A percentile compares a stretch with the other conserved stretches of the same genome.
Evolutionary conservation across 2,329 filamentous ascomycete genomes (phyloP).

Genomic region (Cytospora paraplurivora): DNA sequence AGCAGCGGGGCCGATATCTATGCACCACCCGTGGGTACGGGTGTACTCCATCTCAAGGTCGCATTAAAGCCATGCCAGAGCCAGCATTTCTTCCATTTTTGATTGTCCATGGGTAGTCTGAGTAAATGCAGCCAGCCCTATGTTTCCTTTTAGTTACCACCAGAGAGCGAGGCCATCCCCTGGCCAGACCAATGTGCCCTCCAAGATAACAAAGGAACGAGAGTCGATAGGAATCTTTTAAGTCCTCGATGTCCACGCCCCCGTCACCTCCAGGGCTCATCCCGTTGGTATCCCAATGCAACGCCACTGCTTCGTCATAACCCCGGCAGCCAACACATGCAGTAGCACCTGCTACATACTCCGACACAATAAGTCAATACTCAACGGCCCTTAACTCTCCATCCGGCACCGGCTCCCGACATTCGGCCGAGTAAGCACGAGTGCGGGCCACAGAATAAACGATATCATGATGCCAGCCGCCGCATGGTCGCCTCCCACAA

Average conservation of each 20-base stretch:
- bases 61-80: conserved; percentile 12
- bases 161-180: conserved; percentile 19
- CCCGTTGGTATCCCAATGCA: conserved; percentile 27
- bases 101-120: conserved; percentile 24
- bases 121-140: conserved; percentile 20
- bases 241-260: conserved; percentile 23
- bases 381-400: conserved; percentile 13
- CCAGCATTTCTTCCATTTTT: conserved; percentile 19
- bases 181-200: conserved; percentile 17
- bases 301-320: conserved; percentile 15
- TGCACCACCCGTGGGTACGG: not conserved
- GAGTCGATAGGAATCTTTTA: conserved; percentile 30
- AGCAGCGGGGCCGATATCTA: not conserved
- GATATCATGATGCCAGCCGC: conserved; percentile 36
- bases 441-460: conserved; percentile 27
- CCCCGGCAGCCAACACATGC: conserved; percentile 15
- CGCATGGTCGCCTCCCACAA: conserved; percentile 38
- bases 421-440: conserved; percentile 5
- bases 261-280: conserved; percentile 12
- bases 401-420: conserved; percentile 19
- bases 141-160: conserved; percentile 25
- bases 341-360: conserved; percentile 25
- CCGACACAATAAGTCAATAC: conserved; percentile 20
- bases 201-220: conserved; percentile 28
- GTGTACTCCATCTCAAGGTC: not conserved